phyloP scores from a whole-genome alignment of 75 land plant genomes.

The Sequoiadendron giganteum region DNA sequence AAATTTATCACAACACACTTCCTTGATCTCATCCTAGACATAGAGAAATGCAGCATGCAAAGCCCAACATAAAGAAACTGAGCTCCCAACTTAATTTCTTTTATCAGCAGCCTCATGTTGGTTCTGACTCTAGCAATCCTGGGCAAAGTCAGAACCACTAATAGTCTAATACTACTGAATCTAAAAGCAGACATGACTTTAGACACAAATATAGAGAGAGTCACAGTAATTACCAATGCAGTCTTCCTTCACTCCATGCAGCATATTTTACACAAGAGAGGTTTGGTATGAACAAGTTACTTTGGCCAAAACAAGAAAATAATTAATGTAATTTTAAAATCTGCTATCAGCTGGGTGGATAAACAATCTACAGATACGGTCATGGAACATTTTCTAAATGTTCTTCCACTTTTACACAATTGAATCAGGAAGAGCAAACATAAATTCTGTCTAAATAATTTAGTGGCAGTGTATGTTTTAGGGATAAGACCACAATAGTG shows the following conservation, averaged over 20 bases:
- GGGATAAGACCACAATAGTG: not conserved
- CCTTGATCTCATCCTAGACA: not conserved
- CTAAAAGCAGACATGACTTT: not conserved
- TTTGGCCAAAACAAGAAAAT: not conserved
- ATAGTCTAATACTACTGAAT: not conserved
- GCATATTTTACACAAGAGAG: not conserved
- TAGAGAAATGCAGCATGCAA: not conserved
- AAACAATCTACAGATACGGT: not conserved
- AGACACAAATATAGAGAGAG: not conserved
- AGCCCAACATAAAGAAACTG: not conserved
- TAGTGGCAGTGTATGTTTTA: not conserved
- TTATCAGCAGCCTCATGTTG: not conserved
- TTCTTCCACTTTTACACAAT: not conserved
- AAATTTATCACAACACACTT: not conserved
- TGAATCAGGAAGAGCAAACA: not conserved
- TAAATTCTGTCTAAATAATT: not conserved
- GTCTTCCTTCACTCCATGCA: not conserved
- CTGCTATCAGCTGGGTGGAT: not conserved
- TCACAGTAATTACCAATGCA: not conserved
- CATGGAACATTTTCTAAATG: not conserved
- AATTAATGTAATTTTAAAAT: not conserved
- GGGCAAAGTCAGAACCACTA: not conserved
- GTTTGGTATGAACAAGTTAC: not conserved
- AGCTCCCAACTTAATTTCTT: not conserved
- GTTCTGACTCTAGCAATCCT: not conserved